A percentile compares a stretch with the other conserved stretches of the same genome.
These are phyloP conservation scores for Astrothelium subdiscretum DNA, from an alignment of 495 filamentous ascomycete species.

Conservation along the genomic window DNA sequence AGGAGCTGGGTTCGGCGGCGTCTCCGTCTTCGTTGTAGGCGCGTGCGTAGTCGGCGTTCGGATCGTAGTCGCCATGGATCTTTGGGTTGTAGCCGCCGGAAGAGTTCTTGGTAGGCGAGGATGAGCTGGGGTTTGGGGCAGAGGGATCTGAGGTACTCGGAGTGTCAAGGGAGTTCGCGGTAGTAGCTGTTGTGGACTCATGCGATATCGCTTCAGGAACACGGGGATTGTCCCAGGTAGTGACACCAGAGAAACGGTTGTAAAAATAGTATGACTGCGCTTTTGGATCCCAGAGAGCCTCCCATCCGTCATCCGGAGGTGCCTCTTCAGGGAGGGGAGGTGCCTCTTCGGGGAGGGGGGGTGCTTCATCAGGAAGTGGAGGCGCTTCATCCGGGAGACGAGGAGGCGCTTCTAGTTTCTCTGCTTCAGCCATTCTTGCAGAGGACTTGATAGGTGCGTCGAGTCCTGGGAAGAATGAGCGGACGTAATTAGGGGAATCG, in stretches of 20 bases:
- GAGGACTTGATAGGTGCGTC: slow-evolving; percentile 23
- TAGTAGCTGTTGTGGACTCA: slow-evolving; percentile 7
- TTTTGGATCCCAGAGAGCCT: slow-evolving; percentile 65
- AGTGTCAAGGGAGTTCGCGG: background rate
- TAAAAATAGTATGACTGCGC: slow-evolving; percentile 75
- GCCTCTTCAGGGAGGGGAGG: slow-evolving; percentile 36
- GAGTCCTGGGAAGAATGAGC: background rate
- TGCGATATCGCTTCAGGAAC: slow-evolving; percentile 37
- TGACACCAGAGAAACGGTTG: slow-evolving; percentile 64
- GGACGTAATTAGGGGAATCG: background rate
- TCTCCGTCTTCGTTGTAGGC: slow-evolving; percentile 25
- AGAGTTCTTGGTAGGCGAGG: slow-evolving; percentile 6
- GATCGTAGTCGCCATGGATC: slow-evolving; percentile 93
- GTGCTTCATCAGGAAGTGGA: no score
- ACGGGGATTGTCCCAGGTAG: slow-evolving; percentile 87
- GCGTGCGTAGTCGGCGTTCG: slow-evolving; percentile 80
- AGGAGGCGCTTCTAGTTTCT: slow-evolving; percentile 10
- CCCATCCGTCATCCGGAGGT: slow-evolving; percentile 67
- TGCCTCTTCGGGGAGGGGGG: no score
- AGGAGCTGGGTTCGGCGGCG: slow-evolving; percentile 25
- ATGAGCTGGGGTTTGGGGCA: background rate
- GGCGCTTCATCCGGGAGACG: slow-evolving; percentile 34
- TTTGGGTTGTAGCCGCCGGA: slow-evolving; percentile 74
- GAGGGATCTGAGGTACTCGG: background rate
- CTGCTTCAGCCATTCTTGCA: slow-evolving; percentile 42